These are phyloP conservation scores for Ceratocystis harringtonii DNA, from an alignment of 2,329 filamentous ascomycete genomes.

Conservation along the genomic window DNA sequence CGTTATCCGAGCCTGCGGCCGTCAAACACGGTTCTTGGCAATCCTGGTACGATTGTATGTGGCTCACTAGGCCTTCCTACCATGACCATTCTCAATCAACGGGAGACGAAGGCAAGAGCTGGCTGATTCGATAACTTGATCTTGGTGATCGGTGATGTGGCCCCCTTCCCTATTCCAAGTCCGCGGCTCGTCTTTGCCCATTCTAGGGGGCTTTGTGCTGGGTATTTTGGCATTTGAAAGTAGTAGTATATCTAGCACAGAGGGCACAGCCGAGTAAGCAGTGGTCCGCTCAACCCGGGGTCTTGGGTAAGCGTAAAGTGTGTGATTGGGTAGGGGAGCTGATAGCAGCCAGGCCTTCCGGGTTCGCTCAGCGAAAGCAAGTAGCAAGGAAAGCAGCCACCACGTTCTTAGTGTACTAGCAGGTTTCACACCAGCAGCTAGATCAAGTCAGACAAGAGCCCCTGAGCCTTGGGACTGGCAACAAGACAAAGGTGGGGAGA, in stretches of 20 bases:
- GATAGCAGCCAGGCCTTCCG: not conserved
- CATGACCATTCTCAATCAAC: not conserved
- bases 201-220: not conserved
- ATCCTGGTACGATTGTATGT: not conserved
- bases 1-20: slow-evolving; percentile 2
- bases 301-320: not conserved
- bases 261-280: not conserved
- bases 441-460: not conserved
- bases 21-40: not conserved
- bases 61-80: not conserved
- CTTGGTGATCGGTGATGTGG: not conserved
- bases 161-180: not conserved
- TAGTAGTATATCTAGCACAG: not conserved
- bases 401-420: not conserved
- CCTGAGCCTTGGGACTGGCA: not conserved
- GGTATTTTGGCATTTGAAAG: not conserved
- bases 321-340: not conserved
- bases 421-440: not conserved
- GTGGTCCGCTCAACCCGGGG: not conserved
- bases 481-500: not conserved
- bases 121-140: not conserved
- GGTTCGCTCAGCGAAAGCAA: too few species aligned
- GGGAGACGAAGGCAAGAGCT: not conserved
- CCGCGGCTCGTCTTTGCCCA: not conserved
- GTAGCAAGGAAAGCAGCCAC: not conserved